phyloP scores from a whole-genome alignment of 1,284 basidiomycete genomes.

The Cutaneotrichosporon daszewskae region DNA sequence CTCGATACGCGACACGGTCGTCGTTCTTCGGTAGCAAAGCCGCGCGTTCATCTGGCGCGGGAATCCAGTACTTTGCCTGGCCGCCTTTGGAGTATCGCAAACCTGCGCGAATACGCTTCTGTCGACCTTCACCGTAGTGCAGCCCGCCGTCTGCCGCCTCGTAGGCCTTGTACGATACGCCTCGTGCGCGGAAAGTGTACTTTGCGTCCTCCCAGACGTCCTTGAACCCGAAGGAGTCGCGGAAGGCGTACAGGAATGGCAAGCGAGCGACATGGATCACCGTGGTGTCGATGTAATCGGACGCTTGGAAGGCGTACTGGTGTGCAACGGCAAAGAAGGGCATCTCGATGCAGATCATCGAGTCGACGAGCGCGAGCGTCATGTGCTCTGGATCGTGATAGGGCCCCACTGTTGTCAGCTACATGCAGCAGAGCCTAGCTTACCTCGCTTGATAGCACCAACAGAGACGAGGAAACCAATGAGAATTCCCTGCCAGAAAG shows the following conservation, averaged over 20 bases:
- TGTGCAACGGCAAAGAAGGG: slow-evolving; percentile 93
- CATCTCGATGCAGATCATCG: slow-evolving; percentile 94
- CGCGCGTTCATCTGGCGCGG: slow-evolving; percentile 54
- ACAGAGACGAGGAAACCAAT: slow-evolving; percentile 85
- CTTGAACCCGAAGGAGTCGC: slow-evolving; percentile 76
- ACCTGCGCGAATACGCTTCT: slow-evolving; percentile 77
- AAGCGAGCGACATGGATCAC: slow-evolving; percentile 74
- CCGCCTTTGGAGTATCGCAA: slow-evolving; percentile 85
- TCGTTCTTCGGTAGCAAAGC: slow-evolving; percentile 63
- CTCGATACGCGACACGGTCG: slow-evolving; percentile 33
- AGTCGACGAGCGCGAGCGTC: slow-evolving; percentile 81
- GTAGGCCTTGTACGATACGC: slow-evolving; percentile 91
- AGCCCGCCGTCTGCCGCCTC: slow-evolving; percentile 91
- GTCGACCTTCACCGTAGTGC: slow-evolving; percentile 74
- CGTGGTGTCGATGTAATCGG: slow-evolving; percentile 69
- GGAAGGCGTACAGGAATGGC: slow-evolving; percentile 76
- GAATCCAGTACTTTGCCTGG: slow-evolving; percentile 80
- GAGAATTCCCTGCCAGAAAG: slow-evolving; percentile 90
- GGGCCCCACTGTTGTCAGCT: slow-evolving; percentile 58
- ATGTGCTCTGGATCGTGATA: slow-evolving; percentile 88
- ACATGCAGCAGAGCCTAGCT: slow-evolving; percentile 2
- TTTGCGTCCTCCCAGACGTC: slow-evolving; percentile 85
- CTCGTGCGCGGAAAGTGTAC: slow-evolving; percentile 75
- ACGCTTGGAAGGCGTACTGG: slow-evolving; percentile 49
- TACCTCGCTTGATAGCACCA: slow-evolving; percentile 62